Percentiles rank a stretch among this genome's conserved stretches.
These are phyloP conservation scores for Mangifera indica DNA, from an alignment of 345 rosid species.

Conservation along the genomic window DNA sequence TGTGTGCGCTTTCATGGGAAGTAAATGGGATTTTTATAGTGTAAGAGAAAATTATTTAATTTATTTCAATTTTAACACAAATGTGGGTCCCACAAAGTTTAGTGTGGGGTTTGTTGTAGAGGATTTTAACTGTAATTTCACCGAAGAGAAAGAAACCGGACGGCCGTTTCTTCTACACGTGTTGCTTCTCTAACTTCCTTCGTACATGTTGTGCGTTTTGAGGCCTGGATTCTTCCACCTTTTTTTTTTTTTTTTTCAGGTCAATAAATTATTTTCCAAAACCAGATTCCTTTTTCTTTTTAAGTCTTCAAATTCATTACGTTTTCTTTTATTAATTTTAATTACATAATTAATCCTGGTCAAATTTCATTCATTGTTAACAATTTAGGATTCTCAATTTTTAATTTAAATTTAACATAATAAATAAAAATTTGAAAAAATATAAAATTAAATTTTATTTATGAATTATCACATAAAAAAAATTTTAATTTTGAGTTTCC, in stretches of 20 bases:
- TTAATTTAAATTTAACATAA: background rate
- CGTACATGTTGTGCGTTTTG: background rate
- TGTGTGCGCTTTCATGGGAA: background rate
- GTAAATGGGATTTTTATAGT: constrained; percentile 2
- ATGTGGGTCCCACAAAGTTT: constrained; percentile 7
- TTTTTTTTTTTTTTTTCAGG: background rate
- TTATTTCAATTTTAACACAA: constrained; percentile 1
- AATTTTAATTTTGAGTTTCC: too few relatives aligned
- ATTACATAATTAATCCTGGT: background rate
- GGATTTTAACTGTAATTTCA: background rate
- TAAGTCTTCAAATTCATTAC: background rate
- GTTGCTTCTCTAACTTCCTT: constrained; percentile 10
- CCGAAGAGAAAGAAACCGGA: background rate
- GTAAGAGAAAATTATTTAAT: background rate
- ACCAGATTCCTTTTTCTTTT: background rate
- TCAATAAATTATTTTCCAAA: background rate
- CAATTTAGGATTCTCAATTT: background rate
- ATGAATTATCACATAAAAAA: too few relatives aligned
- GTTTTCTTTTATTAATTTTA: background rate
- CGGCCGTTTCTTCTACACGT: constrained; percentile 20
- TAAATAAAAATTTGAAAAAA: too few relatives aligned
- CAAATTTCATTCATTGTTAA: background rate
- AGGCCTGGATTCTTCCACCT: background rate
- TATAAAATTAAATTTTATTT: too few relatives aligned
- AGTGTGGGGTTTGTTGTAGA: background rate